Evolutionary conservation across 768 basidiomycete species (phyloP), one percentile per base, ranked within the genome.

Genomic region (Rhizopogon vulgaris): DNA sequence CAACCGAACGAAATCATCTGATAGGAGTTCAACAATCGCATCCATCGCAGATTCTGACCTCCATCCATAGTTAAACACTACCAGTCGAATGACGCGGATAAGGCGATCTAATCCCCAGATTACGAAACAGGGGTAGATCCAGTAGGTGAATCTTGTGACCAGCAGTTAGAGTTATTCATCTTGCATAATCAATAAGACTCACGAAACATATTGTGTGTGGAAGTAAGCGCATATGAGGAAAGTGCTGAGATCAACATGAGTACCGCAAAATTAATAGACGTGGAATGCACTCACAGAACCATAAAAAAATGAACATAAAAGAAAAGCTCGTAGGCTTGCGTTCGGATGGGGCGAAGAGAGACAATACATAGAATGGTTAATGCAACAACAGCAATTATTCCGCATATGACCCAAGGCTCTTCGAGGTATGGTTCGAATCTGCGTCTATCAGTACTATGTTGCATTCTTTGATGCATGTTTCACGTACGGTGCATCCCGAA

Each of bases 51-150:
- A 42, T 18, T 56, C 52, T 7, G 59, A 56, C 17, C 49, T 59
- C 38, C 60, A 58, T 17, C 58, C 63, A 50, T 73, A 63, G 61
- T 27, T 27, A 7, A 27, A 27, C 2, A 27, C 3, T 27, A 27
- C 27, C 27, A 27, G 27, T 27, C 27, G 74, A 14, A 71, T 36
- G n/a, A 70, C 18, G 18, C 79, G 76, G 38, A 79, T 52, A 46
- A 70, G 50, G 47, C 77, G 71, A 57, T 83, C 81, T 25, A 80
- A 50, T 3, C 71, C 78, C 79, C 79, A 81, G 51, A 82, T 55
- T 45, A 76, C 52, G 58, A 83, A 69, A 1, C 73, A 62, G 1
- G 79, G 78, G 74, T 75, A 79, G 36, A 78, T 58, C 54, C 70
- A 74, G 5, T 52, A 32, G 17, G 57, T 43, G 42, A 54, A n/a